These are phyloP conservation scores for Dentipellis fragilis DNA, from an alignment of 768 basidiomycete genomes.

Conservation along the genomic window DNA sequence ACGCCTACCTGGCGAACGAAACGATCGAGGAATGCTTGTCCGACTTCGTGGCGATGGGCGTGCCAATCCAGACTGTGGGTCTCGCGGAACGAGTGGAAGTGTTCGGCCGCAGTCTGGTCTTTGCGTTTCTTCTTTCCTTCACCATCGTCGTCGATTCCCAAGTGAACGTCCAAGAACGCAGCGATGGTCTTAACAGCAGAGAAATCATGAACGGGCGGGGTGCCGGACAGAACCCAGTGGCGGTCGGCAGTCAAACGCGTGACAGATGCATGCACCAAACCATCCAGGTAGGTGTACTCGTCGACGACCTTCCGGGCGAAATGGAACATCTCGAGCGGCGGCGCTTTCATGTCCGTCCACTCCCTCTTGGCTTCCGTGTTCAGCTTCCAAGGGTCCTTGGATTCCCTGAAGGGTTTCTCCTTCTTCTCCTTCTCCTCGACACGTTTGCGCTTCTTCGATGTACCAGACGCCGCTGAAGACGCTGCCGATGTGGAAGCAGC, in stretches of 20 bases:
- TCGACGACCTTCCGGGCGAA: constrained; percentile 85
- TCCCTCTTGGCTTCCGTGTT: constrained; percentile 52
- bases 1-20: constrained; percentile 74
- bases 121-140: constrained; percentile 78
- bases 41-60: constrained; percentile 71
- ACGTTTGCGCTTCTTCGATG: constrained; percentile 36
- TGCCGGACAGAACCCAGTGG: constrained; percentile 95
- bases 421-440: constrained; percentile 18
- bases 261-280: constrained; percentile 68
- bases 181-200: constrained; percentile 85
- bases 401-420: constrained; percentile 32
- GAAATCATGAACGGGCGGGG: constrained; percentile 89
- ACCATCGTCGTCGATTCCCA: constrained; percentile 84
- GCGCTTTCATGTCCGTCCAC: constrained; percentile 72
- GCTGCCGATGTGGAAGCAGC: constrained; percentile 24
- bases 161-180: constrained; percentile 79
- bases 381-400: constrained; percentile 72
- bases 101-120: constrained; percentile 85
- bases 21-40: constrained; percentile 71
- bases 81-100: constrained; percentile 95
- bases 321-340: constrained; percentile 88
- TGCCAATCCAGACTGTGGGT: constrained; percentile 91
- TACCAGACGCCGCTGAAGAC: constrained; percentile 16
- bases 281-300: constrained; percentile 89
- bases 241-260: constrained; percentile 68